phyloP scores from a whole-genome alignment of 129 eudicot species.

The Dittrichia graveolens region DNA sequence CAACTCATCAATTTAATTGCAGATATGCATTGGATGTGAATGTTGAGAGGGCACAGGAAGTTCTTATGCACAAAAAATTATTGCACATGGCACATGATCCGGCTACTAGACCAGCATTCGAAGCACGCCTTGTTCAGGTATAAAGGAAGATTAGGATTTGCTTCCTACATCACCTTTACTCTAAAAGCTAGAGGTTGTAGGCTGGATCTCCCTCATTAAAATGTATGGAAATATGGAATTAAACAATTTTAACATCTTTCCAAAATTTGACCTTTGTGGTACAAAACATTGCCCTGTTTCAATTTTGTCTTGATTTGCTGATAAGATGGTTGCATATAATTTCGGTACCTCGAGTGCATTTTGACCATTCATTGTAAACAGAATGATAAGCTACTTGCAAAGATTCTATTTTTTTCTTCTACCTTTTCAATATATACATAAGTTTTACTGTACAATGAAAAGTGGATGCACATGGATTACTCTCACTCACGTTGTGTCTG shows the following conservation, averaged over 20 bases:
- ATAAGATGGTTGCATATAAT: slow-evolving; percentile 13
- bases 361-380: slow-evolving; percentile 16
- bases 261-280: slow-evolving; percentile 9
- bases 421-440: no score
- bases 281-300: background rate
- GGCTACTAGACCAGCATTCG: slow-evolving; percentile 68
- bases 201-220: background rate
- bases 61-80: slow-evolving; percentile 74
- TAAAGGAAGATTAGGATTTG: background rate
- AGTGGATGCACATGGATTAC: slow-evolving; percentile 7
- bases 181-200: no score
- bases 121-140: slow-evolving; percentile 85
- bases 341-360: slow-evolving; percentile 14
- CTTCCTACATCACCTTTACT: background rate
- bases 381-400: background rate
- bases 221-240: background rate
- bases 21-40: slow-evolving; percentile 95
- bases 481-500: no score
- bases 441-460: background rate
- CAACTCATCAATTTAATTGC: slow-evolving; percentile 21
- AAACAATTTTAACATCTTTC: background rate
- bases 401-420: background rate
- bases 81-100: slow-evolving; percentile 78
- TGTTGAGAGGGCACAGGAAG: slow-evolving; percentile 79
- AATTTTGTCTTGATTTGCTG: slow-evolving; percentile 9